A percentile compares a stretch with the other conserved stretches of the same genome.
Conservation (phyloP, 2,329 filamentous ascomycete species). For the Ilyonectria robusta region DNA sequence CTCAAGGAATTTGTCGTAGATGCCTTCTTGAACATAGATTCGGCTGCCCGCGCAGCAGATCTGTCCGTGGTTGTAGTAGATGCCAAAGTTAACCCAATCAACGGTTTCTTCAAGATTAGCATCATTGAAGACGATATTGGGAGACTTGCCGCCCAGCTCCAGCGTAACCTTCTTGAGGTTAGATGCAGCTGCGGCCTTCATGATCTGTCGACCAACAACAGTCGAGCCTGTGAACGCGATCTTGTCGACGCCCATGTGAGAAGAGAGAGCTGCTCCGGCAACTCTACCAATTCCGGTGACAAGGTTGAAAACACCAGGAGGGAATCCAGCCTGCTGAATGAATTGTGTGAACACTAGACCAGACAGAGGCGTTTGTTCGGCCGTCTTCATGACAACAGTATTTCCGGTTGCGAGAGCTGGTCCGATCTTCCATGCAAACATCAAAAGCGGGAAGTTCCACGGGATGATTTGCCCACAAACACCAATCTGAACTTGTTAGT, state of each 20-base stretch:
- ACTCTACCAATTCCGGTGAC: neutral
- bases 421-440: constrained; percentile 8
- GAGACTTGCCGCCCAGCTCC: constrained; percentile 4
- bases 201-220: neutral
- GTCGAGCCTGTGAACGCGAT: constrained; percentile 2
- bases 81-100: neutral
- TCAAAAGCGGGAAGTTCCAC: constrained; percentile 1
- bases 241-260: constrained; percentile 2
- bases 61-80: constrained; percentile 2
- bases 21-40: neutral
- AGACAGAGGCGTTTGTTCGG: constrained; percentile 1
- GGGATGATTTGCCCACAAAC: constrained; percentile 7
- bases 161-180: constrained; percentile 7
- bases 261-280: neutral
- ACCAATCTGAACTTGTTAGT: neutral
- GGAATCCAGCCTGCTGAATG: constrained; percentile 1
- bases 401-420: constrained; percentile 7
- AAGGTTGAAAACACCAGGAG: neutral
- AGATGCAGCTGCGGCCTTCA: neutral
- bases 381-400: neutral
- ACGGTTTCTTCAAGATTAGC: neutral
- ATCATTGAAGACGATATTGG: constrained; percentile 2
- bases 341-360: neutral
- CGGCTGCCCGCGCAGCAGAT: neutral
- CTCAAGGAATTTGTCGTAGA: neutral